Conservation (phyloP, 176 grass and related monocot species). For the Elymus sibiricus region DNA sequence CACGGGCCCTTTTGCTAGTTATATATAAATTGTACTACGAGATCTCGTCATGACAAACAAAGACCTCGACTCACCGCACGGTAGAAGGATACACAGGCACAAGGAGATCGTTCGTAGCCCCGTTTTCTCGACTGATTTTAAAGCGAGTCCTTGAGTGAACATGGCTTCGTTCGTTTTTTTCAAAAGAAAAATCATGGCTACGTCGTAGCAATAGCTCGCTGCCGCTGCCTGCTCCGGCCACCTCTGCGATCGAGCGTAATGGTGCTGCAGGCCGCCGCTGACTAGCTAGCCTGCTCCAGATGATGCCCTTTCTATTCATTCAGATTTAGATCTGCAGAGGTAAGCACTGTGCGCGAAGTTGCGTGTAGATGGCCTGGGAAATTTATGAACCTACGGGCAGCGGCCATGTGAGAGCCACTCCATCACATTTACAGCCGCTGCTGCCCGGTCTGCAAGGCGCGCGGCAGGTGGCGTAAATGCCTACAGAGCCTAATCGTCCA, state of each 20-base stretch:
- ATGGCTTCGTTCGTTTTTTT: not conserved
- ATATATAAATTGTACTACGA: too few relatives aligned
- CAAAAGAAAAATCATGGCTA: not conserved
- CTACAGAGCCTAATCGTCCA: not conserved
- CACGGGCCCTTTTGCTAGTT: too few relatives aligned
- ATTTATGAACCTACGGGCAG: slow-evolving; percentile 23
- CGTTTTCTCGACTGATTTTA: not conserved
- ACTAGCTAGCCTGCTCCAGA: not conserved
- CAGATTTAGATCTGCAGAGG: slow-evolving; percentile 18
- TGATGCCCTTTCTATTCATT: not conserved
- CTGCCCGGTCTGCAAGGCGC: slow-evolving; percentile 3
- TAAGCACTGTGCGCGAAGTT: not conserved
- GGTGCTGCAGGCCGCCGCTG: not conserved
- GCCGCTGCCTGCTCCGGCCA: not conserved
- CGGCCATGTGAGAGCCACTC: slow-evolving; percentile 33
- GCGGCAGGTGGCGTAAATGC: slow-evolving; percentile 33
- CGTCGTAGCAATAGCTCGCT: not conserved
- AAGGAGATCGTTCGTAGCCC: too few relatives aligned
- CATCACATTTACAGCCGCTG: slow-evolving; percentile 32
- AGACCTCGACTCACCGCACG: not conserved
- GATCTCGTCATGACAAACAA: too few relatives aligned
- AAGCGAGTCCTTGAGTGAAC: not conserved
- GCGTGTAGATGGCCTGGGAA: not conserved
- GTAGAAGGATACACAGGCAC: not conserved
- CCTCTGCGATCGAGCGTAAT: slow-evolving; percentile 23